phyloP scores from a whole-genome alignment of 768 basidiomycete species.

The Boletus sp. region DNA sequence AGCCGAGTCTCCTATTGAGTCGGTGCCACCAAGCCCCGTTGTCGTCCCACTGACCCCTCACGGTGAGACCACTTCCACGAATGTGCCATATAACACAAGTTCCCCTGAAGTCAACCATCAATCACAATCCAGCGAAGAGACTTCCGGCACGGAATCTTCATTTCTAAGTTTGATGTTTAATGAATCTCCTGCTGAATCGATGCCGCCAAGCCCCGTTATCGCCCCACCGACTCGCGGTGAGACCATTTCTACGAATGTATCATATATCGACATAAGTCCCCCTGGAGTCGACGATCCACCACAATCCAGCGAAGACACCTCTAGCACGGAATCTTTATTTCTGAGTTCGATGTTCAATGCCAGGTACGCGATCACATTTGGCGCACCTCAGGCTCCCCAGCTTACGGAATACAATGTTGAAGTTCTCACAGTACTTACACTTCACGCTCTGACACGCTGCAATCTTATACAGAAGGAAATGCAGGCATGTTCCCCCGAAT shows the following conservation, averaged over 20 bases:
- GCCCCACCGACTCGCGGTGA: conserved; percentile 7
- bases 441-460: conserved; percentile 5
- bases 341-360: not conserved
- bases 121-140: not conserved
- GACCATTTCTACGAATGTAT: not conserved
- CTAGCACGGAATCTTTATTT: not conserved
- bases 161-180: no score
- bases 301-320: conserved; percentile 1
- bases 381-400: not conserved
- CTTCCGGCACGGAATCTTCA: not conserved
- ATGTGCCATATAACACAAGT: not conserved
- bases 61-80: not conserved
- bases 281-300: not conserved
- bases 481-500: conserved; percentile 2
- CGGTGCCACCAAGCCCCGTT: not conserved
- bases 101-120: not conserved
- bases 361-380: conserved; percentile 6
- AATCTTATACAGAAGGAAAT: conserved; percentile 1
- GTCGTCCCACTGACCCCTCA: conserved; percentile 15
- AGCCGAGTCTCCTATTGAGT: conserved; percentile 5
- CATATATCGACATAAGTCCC: not conserved
- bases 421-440: conserved; percentile 11
- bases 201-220: conserved; percentile 5
- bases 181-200: conserved; percentile 8
- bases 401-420: not conserved